phyloP scores from a whole-genome alignment of 208 protist genomes.

The Vickermania ingenoplastis region DNA sequence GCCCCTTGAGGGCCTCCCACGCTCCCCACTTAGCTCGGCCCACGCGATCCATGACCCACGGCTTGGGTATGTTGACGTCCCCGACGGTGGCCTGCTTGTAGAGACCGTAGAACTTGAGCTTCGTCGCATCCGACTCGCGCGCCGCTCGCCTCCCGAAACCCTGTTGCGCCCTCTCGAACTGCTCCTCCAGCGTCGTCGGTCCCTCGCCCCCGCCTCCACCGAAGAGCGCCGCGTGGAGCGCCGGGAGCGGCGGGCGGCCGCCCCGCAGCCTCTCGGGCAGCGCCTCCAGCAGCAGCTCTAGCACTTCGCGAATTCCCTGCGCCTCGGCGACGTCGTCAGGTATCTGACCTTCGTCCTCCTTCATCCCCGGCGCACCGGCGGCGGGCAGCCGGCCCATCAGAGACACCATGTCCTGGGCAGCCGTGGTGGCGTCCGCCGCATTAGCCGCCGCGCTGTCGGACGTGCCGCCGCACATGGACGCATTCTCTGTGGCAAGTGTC shows the following conservation, averaged over 20 bases:
- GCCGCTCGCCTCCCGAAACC: constrained; percentile 35
- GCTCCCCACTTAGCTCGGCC: constrained; percentile 88
- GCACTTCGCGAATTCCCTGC: constrained; percentile 10
- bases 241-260: constrained; percentile 36
- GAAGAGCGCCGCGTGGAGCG: constrained; percentile 26
- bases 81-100: constrained; percentile 85
- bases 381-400: not conserved
- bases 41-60: constrained; percentile 74
- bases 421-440: constrained; percentile 7
- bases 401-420: constrained; percentile 11
- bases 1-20: constrained; percentile 80
- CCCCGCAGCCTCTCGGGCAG: constrained; percentile 36
- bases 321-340: not conserved
- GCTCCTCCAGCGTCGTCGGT: constrained; percentile 20
- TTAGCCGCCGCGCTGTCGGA: not conserved
- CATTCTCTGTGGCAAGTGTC: not conserved
- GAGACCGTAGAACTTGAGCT: constrained; percentile 81
- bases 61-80: constrained; percentile 57
- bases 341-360: constrained; percentile 16
- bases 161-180: constrained; percentile 48
- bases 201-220: constrained; percentile 7
- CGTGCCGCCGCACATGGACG: not conserved
- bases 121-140: constrained; percentile 41
- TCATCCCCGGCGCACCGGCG: not conserved
- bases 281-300: constrained; percentile 21